Percentiles rank a stretch among this genome's conserved stretches.
These are phyloP conservation scores for Ceratobasidium sp. DNA, from an alignment of 1,284 basidiomycete genomes.

Conservation along the genomic window DNA sequence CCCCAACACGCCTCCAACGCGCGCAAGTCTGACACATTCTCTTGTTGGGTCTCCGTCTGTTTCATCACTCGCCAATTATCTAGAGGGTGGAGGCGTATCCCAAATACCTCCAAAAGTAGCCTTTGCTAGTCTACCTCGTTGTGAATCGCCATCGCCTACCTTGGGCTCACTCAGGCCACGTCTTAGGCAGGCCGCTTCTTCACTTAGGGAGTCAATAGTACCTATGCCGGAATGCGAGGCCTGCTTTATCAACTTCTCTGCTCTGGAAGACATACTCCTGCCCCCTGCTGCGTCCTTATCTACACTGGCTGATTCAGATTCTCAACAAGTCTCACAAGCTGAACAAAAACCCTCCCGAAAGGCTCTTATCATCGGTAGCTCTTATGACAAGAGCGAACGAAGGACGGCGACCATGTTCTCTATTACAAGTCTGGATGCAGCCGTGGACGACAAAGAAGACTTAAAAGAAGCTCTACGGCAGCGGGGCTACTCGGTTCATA, in stretches of 20 bases:
- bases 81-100: background rate
- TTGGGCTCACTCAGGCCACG: background rate
- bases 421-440: background rate
- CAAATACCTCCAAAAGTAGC: background rate
- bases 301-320: background rate
- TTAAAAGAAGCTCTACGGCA: background rate
- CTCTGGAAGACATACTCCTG: too few species aligned
- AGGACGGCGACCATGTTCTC: slow-evolving; percentile 23
- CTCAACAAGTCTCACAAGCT: background rate
- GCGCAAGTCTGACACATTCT: background rate
- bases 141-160: background rate
- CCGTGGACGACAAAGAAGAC: background rate
- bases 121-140: background rate
- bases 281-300: too few species aligned
- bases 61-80: background rate
- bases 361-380: slow-evolving; percentile 13
- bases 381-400: background rate
- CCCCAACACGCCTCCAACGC: background rate
- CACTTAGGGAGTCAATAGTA: background rate
- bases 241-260: too few species aligned
- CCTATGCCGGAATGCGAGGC: background rate
- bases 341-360: background rate
- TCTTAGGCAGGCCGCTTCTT: background rate
- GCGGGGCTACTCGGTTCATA: slow-evolving; percentile 1
- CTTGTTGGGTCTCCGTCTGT: background rate